phyloP scores from a whole-genome alignment of 2,329 filamentous ascomycete species.

The Blumeriella jaapii region DNA sequence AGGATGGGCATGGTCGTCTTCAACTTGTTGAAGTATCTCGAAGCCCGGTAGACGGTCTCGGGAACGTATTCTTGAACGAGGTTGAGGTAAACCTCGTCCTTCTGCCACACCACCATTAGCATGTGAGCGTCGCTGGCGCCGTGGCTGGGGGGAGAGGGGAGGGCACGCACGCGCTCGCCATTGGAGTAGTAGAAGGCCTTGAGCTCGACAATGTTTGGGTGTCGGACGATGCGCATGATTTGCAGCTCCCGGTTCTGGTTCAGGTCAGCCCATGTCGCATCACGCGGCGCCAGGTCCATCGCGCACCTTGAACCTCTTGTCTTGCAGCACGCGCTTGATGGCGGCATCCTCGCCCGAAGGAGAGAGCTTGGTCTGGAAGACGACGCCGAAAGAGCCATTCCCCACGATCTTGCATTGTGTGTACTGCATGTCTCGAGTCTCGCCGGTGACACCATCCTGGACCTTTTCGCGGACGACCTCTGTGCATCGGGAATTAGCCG shows the following conservation, averaged over 20 bases:
- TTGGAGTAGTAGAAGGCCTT: slow-evolving; percentile 99
- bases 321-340: slow-evolving; percentile 96
- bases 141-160: slow-evolving; percentile 22
- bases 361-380: slow-evolving; percentile 97
- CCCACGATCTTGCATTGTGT: slow-evolving; percentile 99
- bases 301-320: slow-evolving; percentile 97
- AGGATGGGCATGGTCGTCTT: slow-evolving; percentile 99
- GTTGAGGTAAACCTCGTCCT: slow-evolving; percentile 98
- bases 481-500: slow-evolving; percentile 32
- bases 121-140: neutral
- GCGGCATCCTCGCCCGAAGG: slow-evolving; percentile 97
- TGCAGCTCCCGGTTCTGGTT: slow-evolving; percentile 91
- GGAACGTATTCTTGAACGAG: slow-evolving; percentile 96
- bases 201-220: slow-evolving; percentile 96
- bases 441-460: slow-evolving; percentile 93
- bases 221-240: slow-evolving; percentile 98
- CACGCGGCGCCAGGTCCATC: neutral
- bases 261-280: slow-evolving; percentile 24
- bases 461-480: slow-evolving; percentile 98
- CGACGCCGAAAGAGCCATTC: slow-evolving; percentile 96
- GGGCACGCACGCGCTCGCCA: slow-evolving; percentile 71
- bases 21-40: slow-evolving; percentile 99
- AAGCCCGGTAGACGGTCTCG: slow-evolving; percentile 95
- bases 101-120: slow-evolving; percentile 38
- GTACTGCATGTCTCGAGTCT: slow-evolving; percentile 94